phyloP scores from a whole-genome alignment of 148 eudicot species.

The Vaccinium myrtillus region DNA sequence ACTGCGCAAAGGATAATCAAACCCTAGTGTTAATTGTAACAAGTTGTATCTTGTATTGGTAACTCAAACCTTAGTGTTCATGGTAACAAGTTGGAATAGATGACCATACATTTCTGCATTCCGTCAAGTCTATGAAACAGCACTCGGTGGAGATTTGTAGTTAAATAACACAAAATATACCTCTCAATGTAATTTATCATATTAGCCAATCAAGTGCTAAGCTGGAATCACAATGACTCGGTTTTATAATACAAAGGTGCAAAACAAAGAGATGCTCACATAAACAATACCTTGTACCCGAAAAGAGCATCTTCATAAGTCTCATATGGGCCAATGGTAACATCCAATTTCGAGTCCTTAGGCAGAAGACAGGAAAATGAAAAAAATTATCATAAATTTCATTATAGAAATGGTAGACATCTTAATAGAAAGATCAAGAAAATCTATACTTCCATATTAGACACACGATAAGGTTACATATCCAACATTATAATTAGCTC shows the following conservation, averaged over 20 bases:
- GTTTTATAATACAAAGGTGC: not conserved
- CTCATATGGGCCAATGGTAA: slow-evolving; percentile 72
- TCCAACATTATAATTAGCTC: not conserved
- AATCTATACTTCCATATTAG: not conserved
- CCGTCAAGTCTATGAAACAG: not conserved
- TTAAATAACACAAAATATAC: not conserved
- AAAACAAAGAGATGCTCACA: not conserved
- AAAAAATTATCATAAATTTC: not conserved
- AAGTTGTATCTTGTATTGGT: not conserved
- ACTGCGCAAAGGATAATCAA: not conserved
- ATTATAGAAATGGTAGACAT: not conserved
- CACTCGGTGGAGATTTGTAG: not conserved
- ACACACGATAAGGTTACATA: not conserved
- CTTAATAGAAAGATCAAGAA: not conserved
- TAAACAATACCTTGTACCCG: slow-evolving; percentile 78
- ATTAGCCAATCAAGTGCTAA: not conserved
- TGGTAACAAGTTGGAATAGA: not conserved
- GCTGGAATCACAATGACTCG: not conserved
- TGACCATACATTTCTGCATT: not conserved
- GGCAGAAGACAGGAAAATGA: slow-evolving; percentile 9
- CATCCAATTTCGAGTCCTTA: slow-evolving; percentile 74
- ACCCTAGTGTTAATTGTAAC: not conserved
- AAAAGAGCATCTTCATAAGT: slow-evolving; percentile 72
- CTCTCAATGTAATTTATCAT: not conserved
- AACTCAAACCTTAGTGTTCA: not conserved